Evolutionary conservation across 2,329 filamentous ascomycete genomes (phyloP).

Genomic region (Xylogone sp.): DNA sequence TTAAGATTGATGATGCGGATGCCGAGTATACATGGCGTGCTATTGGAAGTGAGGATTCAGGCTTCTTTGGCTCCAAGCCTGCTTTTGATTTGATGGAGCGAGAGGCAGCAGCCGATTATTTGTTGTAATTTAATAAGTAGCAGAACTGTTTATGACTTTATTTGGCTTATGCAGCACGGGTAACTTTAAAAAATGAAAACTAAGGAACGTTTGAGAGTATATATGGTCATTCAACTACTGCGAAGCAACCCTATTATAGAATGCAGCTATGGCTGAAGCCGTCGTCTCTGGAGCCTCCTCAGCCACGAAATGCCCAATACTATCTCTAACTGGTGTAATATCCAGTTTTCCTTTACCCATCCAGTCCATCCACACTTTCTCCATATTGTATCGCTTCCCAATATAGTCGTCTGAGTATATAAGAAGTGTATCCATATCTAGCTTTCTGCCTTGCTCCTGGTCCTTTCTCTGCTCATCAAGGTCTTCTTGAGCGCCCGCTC

Average conservation of each 20-base stretch:
- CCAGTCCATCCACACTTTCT: constrained; percentile 41
- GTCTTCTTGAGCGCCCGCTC: constrained; percentile 38
- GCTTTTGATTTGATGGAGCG: constrained; percentile 64
- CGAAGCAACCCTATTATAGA: constrained; percentile 7
- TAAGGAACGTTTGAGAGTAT: too few species aligned
- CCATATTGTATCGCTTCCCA: constrained; percentile 39
- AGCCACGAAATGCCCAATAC: constrained; percentile 41
- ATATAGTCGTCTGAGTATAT: constrained; percentile 39
- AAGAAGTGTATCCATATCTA: constrained; percentile 37
- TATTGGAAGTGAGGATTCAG: not conserved
- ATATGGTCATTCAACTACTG: not conserved
- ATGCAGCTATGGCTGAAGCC: constrained; percentile 14
- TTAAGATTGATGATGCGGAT: constrained; percentile 65
- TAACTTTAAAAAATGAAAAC: not conserved
- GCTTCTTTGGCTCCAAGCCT: not conserved
- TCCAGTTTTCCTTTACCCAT: constrained; percentile 30
- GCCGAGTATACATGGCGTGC: constrained; percentile 53
- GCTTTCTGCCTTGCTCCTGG: constrained; percentile 38
- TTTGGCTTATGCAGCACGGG: not conserved
- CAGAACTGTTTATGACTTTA: too few species aligned
- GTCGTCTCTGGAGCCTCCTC: constrained; percentile 39
- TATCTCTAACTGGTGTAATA: constrained; percentile 29
- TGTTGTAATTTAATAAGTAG: constrained; percentile 14
- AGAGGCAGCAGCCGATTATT: constrained; percentile 36
- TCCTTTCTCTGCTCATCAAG: constrained; percentile 39